Evolutionary conservation across 768 basidiomycete genomes (phyloP), one percentile per base, ranked within the genome.

Genomic region (Mycena rosella): DNA sequence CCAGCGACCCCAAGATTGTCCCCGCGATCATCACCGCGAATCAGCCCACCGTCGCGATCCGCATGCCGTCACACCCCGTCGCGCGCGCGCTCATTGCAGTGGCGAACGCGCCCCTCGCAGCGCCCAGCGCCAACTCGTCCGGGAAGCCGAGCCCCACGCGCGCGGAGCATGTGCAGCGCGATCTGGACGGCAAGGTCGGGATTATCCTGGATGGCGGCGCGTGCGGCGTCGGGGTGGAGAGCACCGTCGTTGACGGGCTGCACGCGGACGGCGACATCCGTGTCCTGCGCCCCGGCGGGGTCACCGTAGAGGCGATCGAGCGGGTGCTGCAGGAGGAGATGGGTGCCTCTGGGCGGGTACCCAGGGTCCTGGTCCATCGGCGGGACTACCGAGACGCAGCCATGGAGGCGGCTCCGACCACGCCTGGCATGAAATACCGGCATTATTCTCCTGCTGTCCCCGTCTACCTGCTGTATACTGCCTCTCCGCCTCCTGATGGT

Each of bases 341-440:
- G 49, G 63, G 76, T 49, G 77, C 77, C 32, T 60, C 70, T 48
- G 65, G 59, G 40, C 69, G 73, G 14, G 74, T 82, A n/a, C 90
- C 91, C 3, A 81, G 79, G 18, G 91, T 95, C 30, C 83, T 96
- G 60, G 94, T 96, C 15, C 92, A 95, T 75, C 84, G 86, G 58
- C 87, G 94, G 15, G 94, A 97, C 77, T 96, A 90, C 74, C 72
- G 80, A 34, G 93, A 93, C 73, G 83, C 87, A 42, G 78, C 78
- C n/a, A 82, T 93, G 63, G 94, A 95, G 76, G 82, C 84, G 42
- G 87, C 90, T 0, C 98, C 98, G 11, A 96, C 95, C 10, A 99
- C 98, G 0, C 98, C 98, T 2, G 98, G 98, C 34, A 98, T 98
- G 96, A 99, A 99, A 80, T 99, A 99, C 78, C 88, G 92, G 56